These are phyloP conservation scores for Ceraceosorus guamensis DNA, from an alignment of 1,284 basidiomycete species.

Conservation along the genomic window DNA sequence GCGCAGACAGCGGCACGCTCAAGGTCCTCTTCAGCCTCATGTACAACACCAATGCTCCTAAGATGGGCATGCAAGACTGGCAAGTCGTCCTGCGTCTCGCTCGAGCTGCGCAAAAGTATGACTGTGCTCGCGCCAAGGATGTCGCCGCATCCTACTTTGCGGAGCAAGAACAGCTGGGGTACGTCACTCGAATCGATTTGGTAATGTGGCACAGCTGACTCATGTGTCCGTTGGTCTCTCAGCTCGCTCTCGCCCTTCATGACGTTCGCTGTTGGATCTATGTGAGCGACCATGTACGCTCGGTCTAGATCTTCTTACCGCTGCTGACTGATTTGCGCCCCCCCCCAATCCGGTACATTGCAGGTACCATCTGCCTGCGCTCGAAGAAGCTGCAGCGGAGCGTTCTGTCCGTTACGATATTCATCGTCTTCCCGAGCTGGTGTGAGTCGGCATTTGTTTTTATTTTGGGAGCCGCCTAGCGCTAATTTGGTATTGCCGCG, in stretches of 20 bases:
- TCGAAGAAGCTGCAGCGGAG: constrained; percentile 12
- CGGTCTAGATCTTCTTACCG: background rate
- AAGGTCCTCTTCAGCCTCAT: constrained; percentile 12
- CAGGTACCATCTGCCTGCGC: constrained; percentile 4
- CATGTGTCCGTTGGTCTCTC: no score
- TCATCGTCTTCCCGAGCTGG: constrained; percentile 7
- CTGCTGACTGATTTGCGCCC: background rate
- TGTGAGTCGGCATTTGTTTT: background rate
- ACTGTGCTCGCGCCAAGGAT: constrained; percentile 11
- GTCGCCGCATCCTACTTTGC: constrained; percentile 11
- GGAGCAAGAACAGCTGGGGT: constrained; percentile 8
- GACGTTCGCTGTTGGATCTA: background rate
- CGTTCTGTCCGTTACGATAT: constrained; percentile 11
- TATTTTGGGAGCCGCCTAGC: no score
- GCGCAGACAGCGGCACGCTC: constrained; percentile 5
- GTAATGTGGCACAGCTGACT: no score
- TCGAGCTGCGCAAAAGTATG: constrained; percentile 12
- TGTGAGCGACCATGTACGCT: background rate
- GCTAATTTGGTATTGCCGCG: no score
- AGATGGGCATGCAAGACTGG: constrained; percentile 8
- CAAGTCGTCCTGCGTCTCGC: constrained; percentile 11
- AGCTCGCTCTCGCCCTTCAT: constrained; percentile 12
- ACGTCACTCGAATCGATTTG: no score
- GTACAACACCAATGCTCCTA: constrained; percentile 6
- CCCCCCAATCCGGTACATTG: background rate